phyloP scores from a whole-genome alignment of 805 yeast genomes.

The Saccharomyces eubayanus region DNA sequence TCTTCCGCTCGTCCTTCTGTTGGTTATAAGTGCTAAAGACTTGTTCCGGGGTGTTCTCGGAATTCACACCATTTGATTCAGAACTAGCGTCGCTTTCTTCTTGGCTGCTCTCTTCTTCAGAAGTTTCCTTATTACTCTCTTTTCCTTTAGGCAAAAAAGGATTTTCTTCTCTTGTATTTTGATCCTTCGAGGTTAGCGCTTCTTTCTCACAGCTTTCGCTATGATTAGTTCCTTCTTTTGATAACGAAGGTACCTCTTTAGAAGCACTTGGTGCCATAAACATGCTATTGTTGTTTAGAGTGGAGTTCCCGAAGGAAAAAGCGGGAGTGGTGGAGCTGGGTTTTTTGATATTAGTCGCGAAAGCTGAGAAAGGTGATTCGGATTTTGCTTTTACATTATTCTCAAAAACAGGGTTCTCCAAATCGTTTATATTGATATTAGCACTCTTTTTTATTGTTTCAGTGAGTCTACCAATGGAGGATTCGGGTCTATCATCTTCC shows the following conservation, averaged over 20 bases:
- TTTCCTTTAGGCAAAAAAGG: background rate
- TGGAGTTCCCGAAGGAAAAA: background rate
- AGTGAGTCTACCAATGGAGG: constrained; percentile 18
- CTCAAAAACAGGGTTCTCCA: constrained; percentile 3
- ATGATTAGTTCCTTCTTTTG: background rate
- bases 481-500: background rate
- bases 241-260: background rate
- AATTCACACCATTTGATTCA: background rate
- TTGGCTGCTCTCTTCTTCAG: background rate
- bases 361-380: constrained; percentile 23
- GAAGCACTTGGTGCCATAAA: background rate
- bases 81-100: background rate
- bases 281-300: background rate
- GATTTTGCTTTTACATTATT: background rate
- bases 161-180: background rate
- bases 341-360: constrained; percentile 15
- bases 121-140: background rate
- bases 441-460: constrained; percentile 26
- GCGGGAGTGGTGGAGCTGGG: constrained; percentile 6
- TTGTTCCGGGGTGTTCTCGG: background rate
- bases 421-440: constrained; percentile 10
- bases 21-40: background rate
- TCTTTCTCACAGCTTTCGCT: background rate
- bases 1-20: background rate
- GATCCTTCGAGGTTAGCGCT: background rate